Conservation (phyloP, 2,329 filamentous ascomycete genomes). For the Aspergillus phoenicis region DNA sequence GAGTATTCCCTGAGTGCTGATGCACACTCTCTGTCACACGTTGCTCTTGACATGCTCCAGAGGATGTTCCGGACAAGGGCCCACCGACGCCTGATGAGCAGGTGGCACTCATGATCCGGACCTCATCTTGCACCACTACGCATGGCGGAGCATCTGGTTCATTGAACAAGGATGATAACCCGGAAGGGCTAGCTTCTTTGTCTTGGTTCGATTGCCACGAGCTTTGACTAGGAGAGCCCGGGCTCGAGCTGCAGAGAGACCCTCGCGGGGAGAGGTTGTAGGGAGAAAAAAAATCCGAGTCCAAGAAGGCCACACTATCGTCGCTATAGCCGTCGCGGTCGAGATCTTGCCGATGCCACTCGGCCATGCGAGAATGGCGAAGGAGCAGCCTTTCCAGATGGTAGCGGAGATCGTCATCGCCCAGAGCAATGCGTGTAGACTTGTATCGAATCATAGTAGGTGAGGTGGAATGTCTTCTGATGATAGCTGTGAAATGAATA, state of each 20-base stretch:
- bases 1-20: neutral
- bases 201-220: neutral
- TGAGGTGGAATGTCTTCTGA: neutral
- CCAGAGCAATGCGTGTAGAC: slow-evolving; percentile 36
- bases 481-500: neutral
- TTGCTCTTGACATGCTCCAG: neutral
- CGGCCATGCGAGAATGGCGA: slow-evolving; percentile 18
- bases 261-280: neutral
- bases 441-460: slow-evolving; percentile 39
- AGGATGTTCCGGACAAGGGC: neutral
- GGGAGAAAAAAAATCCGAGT: slow-evolving; percentile 7
- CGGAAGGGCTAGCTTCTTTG: neutral
- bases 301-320: slow-evolving; percentile 11
- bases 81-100: neutral
- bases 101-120: neutral
- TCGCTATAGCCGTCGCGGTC: slow-evolving; percentile 12
- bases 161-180: neutral
- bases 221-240: neutral
- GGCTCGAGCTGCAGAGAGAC: slow-evolving; percentile 7
- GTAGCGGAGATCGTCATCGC: slow-evolving; percentile 36
- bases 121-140: neutral
- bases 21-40: neutral
- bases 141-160: neutral
- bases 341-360: slow-evolving; percentile 22
- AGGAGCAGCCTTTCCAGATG: slow-evolving; percentile 29